phyloP scores from a whole-genome alignment of 345 rosid species.

The Noccaea bulbosa region DNA sequence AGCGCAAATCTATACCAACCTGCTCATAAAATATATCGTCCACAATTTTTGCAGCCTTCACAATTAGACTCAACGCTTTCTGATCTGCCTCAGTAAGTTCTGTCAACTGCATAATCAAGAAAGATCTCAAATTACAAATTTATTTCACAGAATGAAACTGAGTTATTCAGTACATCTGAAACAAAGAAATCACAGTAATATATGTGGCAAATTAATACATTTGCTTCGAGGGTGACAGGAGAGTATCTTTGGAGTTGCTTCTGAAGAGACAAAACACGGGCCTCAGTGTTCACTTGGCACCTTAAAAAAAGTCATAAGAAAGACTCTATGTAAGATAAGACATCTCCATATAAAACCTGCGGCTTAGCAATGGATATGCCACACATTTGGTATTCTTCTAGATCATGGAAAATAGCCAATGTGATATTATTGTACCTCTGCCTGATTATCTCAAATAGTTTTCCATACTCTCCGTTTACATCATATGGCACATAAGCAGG shows the following conservation, averaged over 20 bases:
- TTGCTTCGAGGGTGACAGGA: constrained; percentile 69
- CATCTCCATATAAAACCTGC: constrained; percentile 11
- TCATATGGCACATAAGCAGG: constrained; percentile 84
- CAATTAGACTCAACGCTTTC: constrained; percentile 64
- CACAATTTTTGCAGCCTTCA: constrained; percentile 78
- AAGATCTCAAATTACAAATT: constrained; percentile 13
- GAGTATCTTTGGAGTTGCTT: constrained; percentile 78
- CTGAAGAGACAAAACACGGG: constrained; percentile 63
- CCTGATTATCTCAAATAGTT: constrained; percentile 67
- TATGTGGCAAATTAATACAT: constrained; percentile 49
- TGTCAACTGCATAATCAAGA: constrained; percentile 59
- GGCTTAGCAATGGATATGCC: background rate
- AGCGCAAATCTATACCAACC: constrained; percentile 47
- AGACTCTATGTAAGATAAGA: constrained; percentile 15
- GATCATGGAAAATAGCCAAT: constrained; percentile 3
- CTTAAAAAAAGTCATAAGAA: constrained; percentile 51
- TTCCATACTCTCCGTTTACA: constrained; percentile 67
- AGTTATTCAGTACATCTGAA: constrained; percentile 4
- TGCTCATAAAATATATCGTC: constrained; percentile 83
- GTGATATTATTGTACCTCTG: constrained; percentile 56
- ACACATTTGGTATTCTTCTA: constrained; percentile 1
- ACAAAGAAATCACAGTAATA: constrained; percentile 12
- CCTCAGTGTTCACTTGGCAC: constrained; percentile 61
- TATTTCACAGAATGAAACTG: background rate
- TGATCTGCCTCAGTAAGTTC: constrained; percentile 69